These are phyloP conservation scores for Phialocephala sp. DNA, from an alignment of 2,329 filamentous ascomycete genomes.

Conservation along the genomic window DNA sequence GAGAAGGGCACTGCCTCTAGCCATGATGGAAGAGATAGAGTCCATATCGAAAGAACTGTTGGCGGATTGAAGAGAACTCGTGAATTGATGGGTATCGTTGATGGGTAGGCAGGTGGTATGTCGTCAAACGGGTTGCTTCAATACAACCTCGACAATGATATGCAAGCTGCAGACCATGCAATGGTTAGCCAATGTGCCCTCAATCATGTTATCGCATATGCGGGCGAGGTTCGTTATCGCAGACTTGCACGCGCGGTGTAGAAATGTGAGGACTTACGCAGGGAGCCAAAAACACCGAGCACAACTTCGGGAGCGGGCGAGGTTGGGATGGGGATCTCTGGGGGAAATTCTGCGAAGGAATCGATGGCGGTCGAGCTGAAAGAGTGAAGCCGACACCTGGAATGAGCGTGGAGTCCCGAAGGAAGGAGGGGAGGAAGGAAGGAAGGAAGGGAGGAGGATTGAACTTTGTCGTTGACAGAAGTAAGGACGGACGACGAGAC, in stretches of 20 bases:
- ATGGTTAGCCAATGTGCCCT: conserved; percentile 16
- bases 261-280: conserved; percentile 32
- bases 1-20: conserved; percentile 49
- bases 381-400: conserved; percentile 51
- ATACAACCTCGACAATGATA: background rate
- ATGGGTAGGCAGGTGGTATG: conserved; percentile 6
- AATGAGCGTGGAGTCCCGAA: conserved; percentile 44
- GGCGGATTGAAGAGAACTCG: conserved; percentile 9
- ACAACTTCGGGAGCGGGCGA: conserved; percentile 15
- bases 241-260: background rate
- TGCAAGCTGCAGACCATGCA: background rate
- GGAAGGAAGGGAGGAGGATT: conserved; percentile 14
- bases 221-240: conserved; percentile 13
- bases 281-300: conserved; percentile 28
- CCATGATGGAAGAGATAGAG: conserved; percentile 38
- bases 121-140: background rate
- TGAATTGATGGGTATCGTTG: conserved; percentile 12
- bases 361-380: conserved; percentile 47
- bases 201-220: conserved; percentile 16
- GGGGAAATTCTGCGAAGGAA: conserved; percentile 38
- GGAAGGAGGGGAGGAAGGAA: conserved; percentile 35
- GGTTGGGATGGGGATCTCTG: background rate
- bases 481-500: conserved; percentile 14
- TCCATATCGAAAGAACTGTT: conserved; percentile 28
- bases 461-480: conserved; percentile 6